phyloP scores from a whole-genome alignment of 495 filamentous ascomycete genomes.

The Daldinia decipiens region DNA sequence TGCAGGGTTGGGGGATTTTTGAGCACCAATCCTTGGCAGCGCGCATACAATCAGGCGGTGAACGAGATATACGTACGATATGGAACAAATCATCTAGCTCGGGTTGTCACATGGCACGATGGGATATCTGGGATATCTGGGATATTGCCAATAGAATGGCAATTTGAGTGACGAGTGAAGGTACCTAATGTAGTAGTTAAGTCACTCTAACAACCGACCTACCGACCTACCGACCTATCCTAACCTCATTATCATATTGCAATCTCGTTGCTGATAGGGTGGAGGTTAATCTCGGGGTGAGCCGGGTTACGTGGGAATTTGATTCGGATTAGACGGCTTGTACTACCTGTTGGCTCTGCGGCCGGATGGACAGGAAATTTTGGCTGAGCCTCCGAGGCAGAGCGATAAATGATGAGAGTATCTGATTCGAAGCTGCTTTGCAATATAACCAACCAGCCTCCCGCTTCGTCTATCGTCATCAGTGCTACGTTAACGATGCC shows the following conservation, averaged over 20 bases:
- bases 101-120: slow-evolving; percentile 27
- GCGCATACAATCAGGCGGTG: slow-evolving; percentile 47
- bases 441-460: slow-evolving; percentile 6
- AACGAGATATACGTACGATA: slow-evolving; percentile 26
- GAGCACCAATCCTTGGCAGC: slow-evolving; percentile 36
- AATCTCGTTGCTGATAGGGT: slow-evolving; percentile 20
- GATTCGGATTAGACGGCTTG: not conserved
- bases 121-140: slow-evolving; percentile 21
- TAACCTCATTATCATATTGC: slow-evolving; percentile 3
- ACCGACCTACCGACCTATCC: not conserved
- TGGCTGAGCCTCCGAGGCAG: slow-evolving; percentile 1
- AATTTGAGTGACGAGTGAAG: not conserved
- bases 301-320: slow-evolving; percentile 26
- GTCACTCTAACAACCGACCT: slow-evolving; percentile 4
- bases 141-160: slow-evolving; percentile 36
- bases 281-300: slow-evolving; percentile 21
- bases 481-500: slow-evolving; percentile 36
- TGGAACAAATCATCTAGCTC: slow-evolving; percentile 30
- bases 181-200: slow-evolving; percentile 4
- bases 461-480: slow-evolving; percentile 32
- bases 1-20: slow-evolving; percentile 32
- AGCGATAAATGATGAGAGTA: not conserved
- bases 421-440: slow-evolving; percentile 10
- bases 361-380: slow-evolving; percentile 4
- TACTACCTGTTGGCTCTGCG: slow-evolving; percentile 5